These are phyloP conservation scores for Knoxia roxburghii DNA, from an alignment of 257 asterid species.

Conservation along the genomic window DNA sequence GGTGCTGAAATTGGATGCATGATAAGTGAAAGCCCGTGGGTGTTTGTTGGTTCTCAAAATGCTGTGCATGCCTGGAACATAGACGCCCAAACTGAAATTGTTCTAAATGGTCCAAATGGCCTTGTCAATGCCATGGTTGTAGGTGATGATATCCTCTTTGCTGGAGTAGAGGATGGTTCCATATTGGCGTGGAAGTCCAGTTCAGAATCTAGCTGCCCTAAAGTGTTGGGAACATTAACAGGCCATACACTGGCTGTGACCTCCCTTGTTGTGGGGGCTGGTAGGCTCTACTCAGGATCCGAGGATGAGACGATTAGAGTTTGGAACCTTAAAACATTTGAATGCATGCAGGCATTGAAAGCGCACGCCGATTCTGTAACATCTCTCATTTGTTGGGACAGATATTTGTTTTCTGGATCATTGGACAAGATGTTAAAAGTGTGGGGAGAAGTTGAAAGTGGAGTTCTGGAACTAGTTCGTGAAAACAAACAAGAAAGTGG, in stretches of 20 bases:
- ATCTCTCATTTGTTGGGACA: slow-evolving; percentile 55
- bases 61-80: background rate
- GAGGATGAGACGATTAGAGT: background rate
- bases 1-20: background rate
- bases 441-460: slow-evolving; percentile 38
- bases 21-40: background rate
- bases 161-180: background rate
- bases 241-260: background rate
- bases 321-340: slow-evolving; percentile 51
- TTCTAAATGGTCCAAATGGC: background rate
- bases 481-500: slow-evolving; percentile 37
- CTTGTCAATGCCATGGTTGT: background rate
- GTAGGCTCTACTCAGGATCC: background rate
- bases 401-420: slow-evolving; percentile 49
- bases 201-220: background rate
- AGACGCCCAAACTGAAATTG: background rate
- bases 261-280: background rate
- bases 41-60: background rate
- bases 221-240: background rate
- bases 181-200: background rate
- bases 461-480: slow-evolving; percentile 29
- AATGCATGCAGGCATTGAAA: slow-evolving; percentile 41
- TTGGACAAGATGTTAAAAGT: slow-evolving; percentile 51
- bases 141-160: background rate
- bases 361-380: slow-evolving; percentile 47